Percentiles rank a stretch among this genome's conserved stretches.
Evolutionary conservation across 73 alveolate species (phyloP).

Genomic region (Paramecium sonneborni): DNA sequence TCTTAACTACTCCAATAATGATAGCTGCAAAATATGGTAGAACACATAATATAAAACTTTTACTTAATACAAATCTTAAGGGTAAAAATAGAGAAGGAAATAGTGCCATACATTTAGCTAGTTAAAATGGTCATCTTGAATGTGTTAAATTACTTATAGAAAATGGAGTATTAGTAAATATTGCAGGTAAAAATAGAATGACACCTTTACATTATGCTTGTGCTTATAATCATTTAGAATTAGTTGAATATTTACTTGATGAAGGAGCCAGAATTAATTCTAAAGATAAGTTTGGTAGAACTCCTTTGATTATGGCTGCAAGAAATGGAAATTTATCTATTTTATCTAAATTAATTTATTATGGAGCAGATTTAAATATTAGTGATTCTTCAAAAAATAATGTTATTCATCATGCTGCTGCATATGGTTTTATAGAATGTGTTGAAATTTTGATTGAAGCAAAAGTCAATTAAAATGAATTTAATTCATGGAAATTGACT

Average conservation of each 20-base stretch:
- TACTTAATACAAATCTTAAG: conserved; percentile 60
- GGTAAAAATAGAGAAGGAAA: conserved; percentile 81
- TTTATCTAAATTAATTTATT: conserved; percentile 78
- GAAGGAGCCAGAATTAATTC: conserved; percentile 86
- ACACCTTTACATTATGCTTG: conserved; percentile 95
- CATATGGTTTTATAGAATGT: conserved; percentile 91
- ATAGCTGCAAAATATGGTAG: conserved; percentile 90
- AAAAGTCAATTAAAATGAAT: conserved; percentile 92
- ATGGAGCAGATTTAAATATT: conserved; percentile 88
- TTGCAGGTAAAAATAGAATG: conserved; percentile 81
- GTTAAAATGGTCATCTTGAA: conserved; percentile 87
- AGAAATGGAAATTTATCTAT: conserved; percentile 91
- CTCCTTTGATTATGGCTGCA: conserved; percentile 94
- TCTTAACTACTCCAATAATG: conserved; percentile 88
- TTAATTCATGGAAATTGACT: conserved; percentile 94
- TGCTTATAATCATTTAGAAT: conserved; percentile 87
- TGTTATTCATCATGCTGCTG: conserved; percentile 97
- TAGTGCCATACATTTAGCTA: conserved; percentile 94
- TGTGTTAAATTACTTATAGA: conserved; percentile 83
- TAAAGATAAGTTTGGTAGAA: conserved; percentile 91
- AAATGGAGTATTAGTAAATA: conserved; percentile 80
- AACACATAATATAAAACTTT: conserved; percentile 74
- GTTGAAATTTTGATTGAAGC: conserved; percentile 82
- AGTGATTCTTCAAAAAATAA: conserved; percentile 91
- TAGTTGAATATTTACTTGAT: conserved; percentile 78